Evolutionary conservation across 495 filamentous ascomycete species (phyloP), one percentile per base, ranked within the genome.

Genomic region (Xylaria sp.): DNA sequence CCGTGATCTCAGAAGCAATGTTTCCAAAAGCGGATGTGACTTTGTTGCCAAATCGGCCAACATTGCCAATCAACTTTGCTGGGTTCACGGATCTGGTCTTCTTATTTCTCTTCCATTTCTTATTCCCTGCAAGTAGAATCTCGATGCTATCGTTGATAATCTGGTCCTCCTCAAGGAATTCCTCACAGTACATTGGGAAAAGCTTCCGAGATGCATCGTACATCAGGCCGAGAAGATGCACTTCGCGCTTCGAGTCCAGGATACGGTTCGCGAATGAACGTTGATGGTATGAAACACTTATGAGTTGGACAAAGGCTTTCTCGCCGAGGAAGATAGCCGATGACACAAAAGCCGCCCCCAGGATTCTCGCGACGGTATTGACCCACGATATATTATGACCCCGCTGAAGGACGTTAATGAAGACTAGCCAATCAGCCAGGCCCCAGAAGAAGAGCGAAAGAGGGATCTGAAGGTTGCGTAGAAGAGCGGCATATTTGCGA

Each of bases 221-320:
- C 62, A 99, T 88, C 14, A 94, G 81, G 17, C 92, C 89, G 4
- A 99, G 83, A 24, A 98, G 88, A 72, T 87, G 85, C 55, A 98
- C 85, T 68, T 94, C 91, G 69, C 87, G 91, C 81, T 99, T 98
- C 43, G 93, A 96, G 53, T 92, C 88, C 72, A 93, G 91, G 84
- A 99, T 97, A 71, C 92, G 90, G 37, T 87, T 83, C 71, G 93
- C 90, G 80, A 98, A 98, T 71, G 97, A 96, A 74, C 95, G 92
- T 70, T 94, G 92, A 80, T 99, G 95, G 79, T 99, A 99, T 69
- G 91, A 91, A 77, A 99, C 93, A 57, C 92, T 95, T 78, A 98
- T 97, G 44, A 98, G 85, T 82, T 97, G 96, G 43, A 98, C 90
- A 31, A 97, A 80, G 43, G 92, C 79, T 77, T 97, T 97, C 79